Percentiles rank a stretch among this genome's conserved stretches.
These are phyloP conservation scores for Colletotrichum gloeosporioides DNA, from an alignment of 2,329 filamentous ascomycete species.

Conservation along the genomic window DNA sequence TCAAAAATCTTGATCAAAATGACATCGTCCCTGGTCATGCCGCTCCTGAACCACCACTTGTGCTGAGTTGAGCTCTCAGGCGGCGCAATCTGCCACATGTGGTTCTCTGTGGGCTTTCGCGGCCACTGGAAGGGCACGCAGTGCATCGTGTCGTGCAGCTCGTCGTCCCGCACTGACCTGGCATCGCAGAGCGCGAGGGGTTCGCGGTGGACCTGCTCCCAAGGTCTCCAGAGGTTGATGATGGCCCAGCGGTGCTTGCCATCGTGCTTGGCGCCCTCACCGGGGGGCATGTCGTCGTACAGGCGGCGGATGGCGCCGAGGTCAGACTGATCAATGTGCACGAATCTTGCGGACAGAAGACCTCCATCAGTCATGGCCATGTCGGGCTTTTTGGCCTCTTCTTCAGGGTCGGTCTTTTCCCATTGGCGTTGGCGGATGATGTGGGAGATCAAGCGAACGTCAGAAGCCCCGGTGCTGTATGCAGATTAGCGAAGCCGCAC, in stretches of 20 bases:
- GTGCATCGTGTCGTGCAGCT: constrained; percentile 30
- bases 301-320: constrained; percentile 33
- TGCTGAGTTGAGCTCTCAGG: constrained; percentile 29
- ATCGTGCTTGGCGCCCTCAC: background rate
- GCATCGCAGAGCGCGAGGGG: constrained; percentile 45
- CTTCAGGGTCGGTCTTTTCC: background rate
- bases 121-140: constrained; percentile 26
- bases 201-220: constrained; percentile 48
- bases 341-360: background rate
- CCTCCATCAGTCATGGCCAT: constrained; percentile 7
- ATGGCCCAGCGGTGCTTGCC: constrained; percentile 15
- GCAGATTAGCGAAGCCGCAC: background rate
- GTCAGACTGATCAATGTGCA: constrained; percentile 65
- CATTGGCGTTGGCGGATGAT: background rate
- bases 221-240: constrained; percentile 48
- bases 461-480: background rate
- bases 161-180: constrained; percentile 37
- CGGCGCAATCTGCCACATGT: constrained; percentile 42
- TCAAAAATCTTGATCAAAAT: constrained; percentile 68
- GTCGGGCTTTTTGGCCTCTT: background rate
- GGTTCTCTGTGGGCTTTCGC: constrained; percentile 30
- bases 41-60: constrained; percentile 58
- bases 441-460: background rate
- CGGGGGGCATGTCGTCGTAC: background rate
- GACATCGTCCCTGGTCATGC: constrained; percentile 57